A percentile compares a stretch with the other conserved stretches of the same genome.
Conservation (phyloP, 129 eudicot genomes). For the Flaveria bidentis region DNA sequence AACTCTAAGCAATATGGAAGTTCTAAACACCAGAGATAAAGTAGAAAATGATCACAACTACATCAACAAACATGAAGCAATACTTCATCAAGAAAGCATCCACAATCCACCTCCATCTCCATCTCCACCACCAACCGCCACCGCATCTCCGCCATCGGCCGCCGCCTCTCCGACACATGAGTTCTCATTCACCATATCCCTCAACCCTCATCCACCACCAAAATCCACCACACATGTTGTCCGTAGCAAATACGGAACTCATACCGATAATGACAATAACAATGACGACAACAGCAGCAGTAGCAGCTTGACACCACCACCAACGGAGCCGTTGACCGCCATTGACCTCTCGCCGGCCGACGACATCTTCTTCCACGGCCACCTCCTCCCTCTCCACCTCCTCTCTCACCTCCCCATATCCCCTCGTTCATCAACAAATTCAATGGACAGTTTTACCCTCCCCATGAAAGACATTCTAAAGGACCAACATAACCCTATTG, state of each 20-base stretch:
- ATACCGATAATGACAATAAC: slow-evolving; percentile 3
- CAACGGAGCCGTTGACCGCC: slow-evolving; percentile 44
- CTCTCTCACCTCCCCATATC: slow-evolving; percentile 71
- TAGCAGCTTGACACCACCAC: slow-evolving; percentile 30
- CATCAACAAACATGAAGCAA: slow-evolving; percentile 33
- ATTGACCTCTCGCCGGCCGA: slow-evolving; percentile 88
- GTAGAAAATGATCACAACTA: slow-evolving; percentile 32
- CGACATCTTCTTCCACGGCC: slow-evolving; percentile 91
- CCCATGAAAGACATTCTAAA: slow-evolving; percentile 51
- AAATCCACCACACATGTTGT: slow-evolving; percentile 23
- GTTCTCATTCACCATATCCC: slow-evolving; percentile 90
- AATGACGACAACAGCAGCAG: slow-evolving; percentile 21
- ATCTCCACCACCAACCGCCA: slow-evolving; percentile 29
- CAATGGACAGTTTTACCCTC: slow-evolving; percentile 75
- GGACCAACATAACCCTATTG: slow-evolving; percentile 30
- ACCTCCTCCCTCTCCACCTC: slow-evolving; percentile 89
- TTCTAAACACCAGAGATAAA: slow-evolving; percentile 41
- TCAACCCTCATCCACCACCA: slow-evolving; percentile 47
- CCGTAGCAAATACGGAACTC: slow-evolving; percentile 3
- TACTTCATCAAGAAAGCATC: slow-evolving; percentile 27
- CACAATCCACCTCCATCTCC: slow-evolving; percentile 28
- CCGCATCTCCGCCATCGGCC: slow-evolving; percentile 53
- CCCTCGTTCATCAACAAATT: slow-evolving; percentile 79
- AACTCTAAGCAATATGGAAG: slow-evolving; percentile 29
- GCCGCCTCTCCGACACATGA: slow-evolving; percentile 87